Conservation (phyloP, 257 asterid species). For the Primulina tabacum region DNA sequence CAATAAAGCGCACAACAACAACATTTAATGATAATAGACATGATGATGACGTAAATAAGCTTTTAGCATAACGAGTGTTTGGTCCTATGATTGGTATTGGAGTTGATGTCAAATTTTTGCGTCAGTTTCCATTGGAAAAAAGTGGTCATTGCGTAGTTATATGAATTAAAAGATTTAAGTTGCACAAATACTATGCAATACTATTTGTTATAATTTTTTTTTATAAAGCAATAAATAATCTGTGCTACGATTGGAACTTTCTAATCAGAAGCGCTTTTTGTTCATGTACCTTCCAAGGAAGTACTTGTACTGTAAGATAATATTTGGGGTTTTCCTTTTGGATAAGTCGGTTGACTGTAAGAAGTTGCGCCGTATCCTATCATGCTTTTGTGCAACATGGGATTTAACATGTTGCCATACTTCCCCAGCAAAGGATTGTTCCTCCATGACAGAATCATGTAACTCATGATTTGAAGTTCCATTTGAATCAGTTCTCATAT, state of each 20-base stretch:
- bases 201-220: neutral
- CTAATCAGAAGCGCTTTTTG: neutral
- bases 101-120: neutral
- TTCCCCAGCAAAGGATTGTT: slow-evolving; percentile 53
- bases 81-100: neutral
- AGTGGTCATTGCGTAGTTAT: neutral
- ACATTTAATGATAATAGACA: neutral
- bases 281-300: slow-evolving; percentile 46
- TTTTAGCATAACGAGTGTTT: neutral
- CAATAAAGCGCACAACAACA: neutral
- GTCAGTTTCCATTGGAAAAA: neutral
- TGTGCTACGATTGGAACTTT: neutral
- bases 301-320: slow-evolving; percentile 45
- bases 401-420: slow-evolving; percentile 58
- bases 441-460: slow-evolving; percentile 33
- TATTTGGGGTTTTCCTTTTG: slow-evolving; percentile 43
- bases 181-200: neutral
- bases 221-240: neutral
- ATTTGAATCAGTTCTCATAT: slow-evolving; percentile 35
- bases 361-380: slow-evolving; percentile 44
- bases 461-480: slow-evolving; percentile 29
- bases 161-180: neutral
- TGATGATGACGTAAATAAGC: neutral
- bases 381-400: slow-evolving; percentile 40
- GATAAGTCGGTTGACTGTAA: slow-evolving; percentile 46